phyloP scores from a whole-genome alignment of 2,329 filamentous ascomycete species.

The Fusarium tricinctum region DNA sequence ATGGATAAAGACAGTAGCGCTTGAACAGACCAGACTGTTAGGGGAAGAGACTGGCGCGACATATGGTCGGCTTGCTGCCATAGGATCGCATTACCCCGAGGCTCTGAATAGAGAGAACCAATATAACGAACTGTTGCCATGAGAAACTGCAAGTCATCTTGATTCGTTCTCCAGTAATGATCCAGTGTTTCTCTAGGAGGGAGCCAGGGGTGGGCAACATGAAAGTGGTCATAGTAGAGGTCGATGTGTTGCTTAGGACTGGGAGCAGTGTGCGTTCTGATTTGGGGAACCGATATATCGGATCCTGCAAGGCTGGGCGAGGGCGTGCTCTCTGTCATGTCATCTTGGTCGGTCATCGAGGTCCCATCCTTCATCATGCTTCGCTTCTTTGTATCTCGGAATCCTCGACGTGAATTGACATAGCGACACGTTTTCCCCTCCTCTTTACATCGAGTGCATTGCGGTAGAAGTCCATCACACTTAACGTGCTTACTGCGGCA shows the following conservation, averaged over 20 bases:
- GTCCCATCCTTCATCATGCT: conserved; percentile 23
- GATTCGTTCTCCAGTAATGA: conserved; percentile 8
- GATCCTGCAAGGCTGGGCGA: conserved; percentile 22
- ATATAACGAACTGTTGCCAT: conserved; percentile 38
- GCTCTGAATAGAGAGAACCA: conserved; percentile 39
- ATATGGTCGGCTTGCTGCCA: conserved; percentile 32
- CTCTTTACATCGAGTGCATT: conserved; percentile 40
- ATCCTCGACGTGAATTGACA: conserved; percentile 41
- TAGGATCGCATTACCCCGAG: conserved; percentile 22
- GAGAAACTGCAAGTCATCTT: conserved; percentile 22
- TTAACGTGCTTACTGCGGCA: conserved; percentile 45
- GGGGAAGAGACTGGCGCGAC: conserved; percentile 24
- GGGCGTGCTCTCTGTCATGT: conserved; percentile 18
- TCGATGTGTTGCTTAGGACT: conserved; percentile 25
- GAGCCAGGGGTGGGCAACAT: conserved; percentile 44
- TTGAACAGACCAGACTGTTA: conserved; percentile 46
- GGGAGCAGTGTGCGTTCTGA: conserved; percentile 10
- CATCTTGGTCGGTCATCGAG: conserved; percentile 7
- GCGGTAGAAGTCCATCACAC: conserved; percentile 38
- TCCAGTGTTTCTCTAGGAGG: conserved; percentile 36
- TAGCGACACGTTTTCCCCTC: conserved; percentile 39
- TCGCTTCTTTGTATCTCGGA: conserved; percentile 35
- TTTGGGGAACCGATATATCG: conserved; percentile 3
- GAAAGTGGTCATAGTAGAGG: conserved; percentile 46
- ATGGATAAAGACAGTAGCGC: conserved; percentile 41